Evolutionary conservation across 2,329 filamentous ascomycete genomes (phyloP).

Genomic region (Beauveria sp.): DNA sequence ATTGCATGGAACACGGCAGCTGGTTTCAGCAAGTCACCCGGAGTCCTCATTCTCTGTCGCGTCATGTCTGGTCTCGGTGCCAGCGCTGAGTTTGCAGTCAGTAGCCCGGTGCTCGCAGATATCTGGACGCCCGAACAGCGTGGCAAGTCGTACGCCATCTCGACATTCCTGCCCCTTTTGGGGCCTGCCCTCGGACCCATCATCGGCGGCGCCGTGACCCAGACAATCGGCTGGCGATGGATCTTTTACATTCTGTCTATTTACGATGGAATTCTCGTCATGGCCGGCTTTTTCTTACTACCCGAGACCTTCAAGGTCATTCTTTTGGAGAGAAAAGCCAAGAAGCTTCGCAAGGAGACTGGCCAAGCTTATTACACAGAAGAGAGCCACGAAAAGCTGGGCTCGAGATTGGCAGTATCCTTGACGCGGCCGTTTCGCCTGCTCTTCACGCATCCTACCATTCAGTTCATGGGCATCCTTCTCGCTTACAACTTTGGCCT

Average conservation of each 20-base stretch:
- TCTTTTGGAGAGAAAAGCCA: slow-evolving; percentile 33
- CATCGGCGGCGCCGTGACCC: slow-evolving; percentile 55
- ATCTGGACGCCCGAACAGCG: slow-evolving; percentile 28
- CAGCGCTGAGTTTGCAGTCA: slow-evolving; percentile 22
- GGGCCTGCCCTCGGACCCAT: slow-evolving; percentile 63
- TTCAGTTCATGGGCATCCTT: slow-evolving; percentile 37
- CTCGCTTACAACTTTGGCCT: slow-evolving; percentile 42
- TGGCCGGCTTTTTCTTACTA: slow-evolving; percentile 44
- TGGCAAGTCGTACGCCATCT: slow-evolving; percentile 28
- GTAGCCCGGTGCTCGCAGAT: slow-evolving; percentile 29
- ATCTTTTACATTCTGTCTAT: slow-evolving; percentile 61
- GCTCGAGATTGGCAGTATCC: background rate
- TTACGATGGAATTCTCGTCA: slow-evolving; percentile 44
- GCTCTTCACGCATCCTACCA: slow-evolving; percentile 35
- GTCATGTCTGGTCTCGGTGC: slow-evolving; percentile 20
- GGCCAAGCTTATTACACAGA: background rate
- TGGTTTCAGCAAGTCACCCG: slow-evolving; percentile 22
- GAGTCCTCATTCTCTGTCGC: slow-evolving; percentile 24
- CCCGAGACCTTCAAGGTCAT: slow-evolving; percentile 55
- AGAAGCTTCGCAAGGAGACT: background rate
- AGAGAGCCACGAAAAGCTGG: background rate
- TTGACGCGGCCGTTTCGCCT: slow-evolving; percentile 24
- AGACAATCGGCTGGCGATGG: slow-evolving; percentile 61
- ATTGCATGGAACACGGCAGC: slow-evolving; percentile 29
- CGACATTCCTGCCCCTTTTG: slow-evolving; percentile 28